Base-by-base conservation (phyloP, 108 stramenopile genomes). In the Schizochytrium sp. region DNA sequence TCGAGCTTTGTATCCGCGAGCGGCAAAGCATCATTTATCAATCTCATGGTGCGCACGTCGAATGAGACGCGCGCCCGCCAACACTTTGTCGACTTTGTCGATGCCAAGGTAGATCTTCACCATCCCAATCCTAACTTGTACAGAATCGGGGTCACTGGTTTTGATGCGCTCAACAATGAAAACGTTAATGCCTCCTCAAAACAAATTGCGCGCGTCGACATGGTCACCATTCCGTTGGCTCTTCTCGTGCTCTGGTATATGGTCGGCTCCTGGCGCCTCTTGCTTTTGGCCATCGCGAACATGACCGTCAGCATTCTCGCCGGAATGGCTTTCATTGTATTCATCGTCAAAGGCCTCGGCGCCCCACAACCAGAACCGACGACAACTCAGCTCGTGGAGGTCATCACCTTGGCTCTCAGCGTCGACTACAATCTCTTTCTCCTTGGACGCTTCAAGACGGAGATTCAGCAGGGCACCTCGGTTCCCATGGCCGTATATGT, bases 361-460 rank as follows among this genome's bases (percentile, higher is more conserved):
- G 45, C 76, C 45, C 76, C 76, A 83, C 76, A 83, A 53, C 76
- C 76, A 47, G 76, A 83, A 45, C 48, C 48, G 18, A 83, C 76
- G 25, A 83, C 76, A 6, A 53, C 76, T 3, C 76, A 83, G 51
- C 51, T 83, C 19, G 51, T 83, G 19, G 48, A 83, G 3, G 76
- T 83, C n/a, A 83, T 83, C 4, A 6, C 48, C 19, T 12, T 83
- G 19, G 76, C 76, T 4, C 76, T 83, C n/a, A 83, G 48, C 48
- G 51, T 83, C 25, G 76, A 83, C 51, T 83, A 83, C 51, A 53
- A 47, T 4, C 76, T 83, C 51, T 83, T 83, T 23, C 76, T 83
- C 76, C 51, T 83, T 4, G 48, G 76, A 6, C 76, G 76, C n/a
- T 83, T 83, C 51, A 21, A 53, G n/a, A 53, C 12, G 19, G 76